phyloP scores from a whole-genome alignment of 257 asterid genomes.

The Ocimum tenuiflorum region DNA sequence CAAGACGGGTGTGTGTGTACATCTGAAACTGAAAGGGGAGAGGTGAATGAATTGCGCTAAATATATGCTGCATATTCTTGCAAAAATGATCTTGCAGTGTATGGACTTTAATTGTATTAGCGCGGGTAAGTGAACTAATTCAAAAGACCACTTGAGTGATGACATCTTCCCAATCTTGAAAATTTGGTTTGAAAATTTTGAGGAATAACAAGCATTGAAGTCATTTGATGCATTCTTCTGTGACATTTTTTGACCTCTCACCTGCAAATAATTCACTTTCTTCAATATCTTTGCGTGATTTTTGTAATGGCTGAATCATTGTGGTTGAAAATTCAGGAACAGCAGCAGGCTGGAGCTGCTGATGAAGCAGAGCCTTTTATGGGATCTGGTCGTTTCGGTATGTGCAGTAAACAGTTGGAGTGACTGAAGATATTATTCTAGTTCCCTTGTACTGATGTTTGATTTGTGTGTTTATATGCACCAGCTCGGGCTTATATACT shows the following conservation, averaged over 20 bases:
- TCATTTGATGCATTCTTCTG: neutral
- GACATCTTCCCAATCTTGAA: neutral
- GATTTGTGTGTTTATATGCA: neutral
- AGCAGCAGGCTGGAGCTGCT: constrained; percentile 55
- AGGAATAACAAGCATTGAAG: neutral
- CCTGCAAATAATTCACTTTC: neutral
- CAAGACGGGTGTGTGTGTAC: neutral
- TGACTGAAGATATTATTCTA: too few species aligned
- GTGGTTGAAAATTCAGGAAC: constrained; percentile 45
- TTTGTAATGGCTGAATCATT: neutral
- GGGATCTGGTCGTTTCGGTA: constrained; percentile 98
- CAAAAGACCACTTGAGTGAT: too few species aligned
- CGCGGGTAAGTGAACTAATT: too few species aligned
- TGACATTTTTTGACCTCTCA: neutral
- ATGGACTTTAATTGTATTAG: too few species aligned
- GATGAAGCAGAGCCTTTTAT: constrained; percentile 94
- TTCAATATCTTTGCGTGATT: neutral
- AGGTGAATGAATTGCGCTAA: too few species aligned
- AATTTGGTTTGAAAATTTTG: neutral
- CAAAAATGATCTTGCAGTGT: too few species aligned
- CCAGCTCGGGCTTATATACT: constrained; percentile 84
- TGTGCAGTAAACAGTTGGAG: neutral
- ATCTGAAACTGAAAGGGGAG: too few species aligned
- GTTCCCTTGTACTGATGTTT: neutral
- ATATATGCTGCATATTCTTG: neutral